Conservation (phyloP, 331 rosid genomes). For the Malus hybrid region DNA sequence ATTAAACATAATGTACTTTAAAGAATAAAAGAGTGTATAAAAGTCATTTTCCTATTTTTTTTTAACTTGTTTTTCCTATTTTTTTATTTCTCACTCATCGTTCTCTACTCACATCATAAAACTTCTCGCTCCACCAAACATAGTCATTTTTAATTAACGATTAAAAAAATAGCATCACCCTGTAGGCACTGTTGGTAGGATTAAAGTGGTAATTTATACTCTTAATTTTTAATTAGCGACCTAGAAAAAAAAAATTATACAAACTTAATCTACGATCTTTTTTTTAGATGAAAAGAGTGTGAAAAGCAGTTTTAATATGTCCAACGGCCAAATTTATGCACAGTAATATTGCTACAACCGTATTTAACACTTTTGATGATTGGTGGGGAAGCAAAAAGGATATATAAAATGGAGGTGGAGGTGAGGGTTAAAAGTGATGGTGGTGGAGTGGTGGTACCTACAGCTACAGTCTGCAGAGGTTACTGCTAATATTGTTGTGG, state of each 20-base stretch:
- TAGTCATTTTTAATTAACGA: neutral
- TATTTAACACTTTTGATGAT: neutral
- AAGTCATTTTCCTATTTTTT: neutral
- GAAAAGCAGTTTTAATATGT: no score
- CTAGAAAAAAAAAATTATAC: neutral
- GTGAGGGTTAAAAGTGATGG: neutral
- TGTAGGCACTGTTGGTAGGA: no score
- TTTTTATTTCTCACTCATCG: neutral
- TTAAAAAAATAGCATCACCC: no score
- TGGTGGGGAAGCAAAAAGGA: neutral
- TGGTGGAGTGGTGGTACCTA: neutral
- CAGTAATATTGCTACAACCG: no score
- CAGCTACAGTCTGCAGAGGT: no score
- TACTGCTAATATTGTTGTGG: neutral
- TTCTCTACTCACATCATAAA: neutral
- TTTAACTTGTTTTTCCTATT: neutral
- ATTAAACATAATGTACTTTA: no score
- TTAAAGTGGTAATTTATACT: no score
- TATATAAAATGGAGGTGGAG: neutral
- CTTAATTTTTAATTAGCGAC: neutral
- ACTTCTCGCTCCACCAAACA: neutral
- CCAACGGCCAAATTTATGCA: no score
- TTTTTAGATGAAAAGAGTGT: no score
- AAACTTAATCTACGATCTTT: no score
- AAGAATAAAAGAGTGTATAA: no score